phyloP scores from a whole-genome alignment of 352 stramenopile species.

The Pythium myriotylum region DNA sequence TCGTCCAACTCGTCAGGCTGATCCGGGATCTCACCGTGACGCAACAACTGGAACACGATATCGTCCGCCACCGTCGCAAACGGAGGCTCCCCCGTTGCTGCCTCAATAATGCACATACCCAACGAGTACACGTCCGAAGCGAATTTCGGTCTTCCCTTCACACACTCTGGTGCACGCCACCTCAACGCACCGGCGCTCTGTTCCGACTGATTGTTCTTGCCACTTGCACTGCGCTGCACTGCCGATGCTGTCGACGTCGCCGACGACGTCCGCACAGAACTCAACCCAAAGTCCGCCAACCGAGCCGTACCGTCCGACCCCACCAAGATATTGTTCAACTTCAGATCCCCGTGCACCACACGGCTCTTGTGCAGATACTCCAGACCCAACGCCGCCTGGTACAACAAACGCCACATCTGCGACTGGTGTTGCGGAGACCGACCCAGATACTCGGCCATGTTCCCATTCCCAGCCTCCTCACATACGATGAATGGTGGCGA shows the following conservation, averaged over 20 bases:
- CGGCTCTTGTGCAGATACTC: conserved; percentile 45
- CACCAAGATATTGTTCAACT: conserved; percentile 40
- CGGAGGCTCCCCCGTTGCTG: conserved; percentile 19
- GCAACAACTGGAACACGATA: conserved; percentile 16
- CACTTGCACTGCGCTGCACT: background rate
- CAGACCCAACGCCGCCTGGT: conserved; percentile 43
- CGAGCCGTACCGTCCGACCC: conserved; percentile 28
- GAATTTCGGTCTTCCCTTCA: background rate
- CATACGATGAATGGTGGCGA: conserved; percentile 21
- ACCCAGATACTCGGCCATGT: conserved; percentile 31
- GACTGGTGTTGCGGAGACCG: conserved; percentile 19
- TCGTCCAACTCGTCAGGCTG: conserved; percentile 17
- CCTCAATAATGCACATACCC: conserved; percentile 17
- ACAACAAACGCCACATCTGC: conserved; percentile 28
- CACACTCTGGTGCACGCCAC: conserved; percentile 8
- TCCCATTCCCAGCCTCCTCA: background rate
- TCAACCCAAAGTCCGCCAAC: conserved; percentile 34
- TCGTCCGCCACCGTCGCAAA: conserved; percentile 22
- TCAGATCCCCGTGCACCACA: conserved; percentile 80
- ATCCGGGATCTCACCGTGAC: conserved; percentile 20
- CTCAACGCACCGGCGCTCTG: background rate
- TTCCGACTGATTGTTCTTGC: background rate
- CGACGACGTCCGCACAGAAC: background rate
- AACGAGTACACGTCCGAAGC: conserved; percentile 10
- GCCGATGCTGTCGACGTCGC: background rate